Base-by-base conservation (phyloP, 495 filamentous ascomycete species). In the Penicillium simplicissimum region DNA sequence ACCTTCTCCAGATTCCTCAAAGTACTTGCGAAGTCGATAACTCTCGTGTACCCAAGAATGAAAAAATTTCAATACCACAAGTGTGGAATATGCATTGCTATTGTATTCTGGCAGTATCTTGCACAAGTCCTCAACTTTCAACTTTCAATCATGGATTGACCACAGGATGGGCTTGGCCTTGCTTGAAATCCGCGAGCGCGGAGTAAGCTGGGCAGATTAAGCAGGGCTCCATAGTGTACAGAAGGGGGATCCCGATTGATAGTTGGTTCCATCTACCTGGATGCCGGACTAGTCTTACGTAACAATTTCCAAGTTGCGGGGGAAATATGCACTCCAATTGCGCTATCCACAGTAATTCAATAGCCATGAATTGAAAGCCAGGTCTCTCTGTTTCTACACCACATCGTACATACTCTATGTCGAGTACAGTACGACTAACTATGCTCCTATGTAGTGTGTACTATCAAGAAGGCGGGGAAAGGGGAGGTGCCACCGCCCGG, bases 401-500 rank as follows among this genome's bases (percentile, higher is more conserved):
- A 31, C 28, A 31, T 31, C 6, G 28, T 31, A 7, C 28, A 31
- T 31, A 31, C 28, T 28, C 25, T 4, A 31, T 7, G 2, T 6
- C 28, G 0, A 25, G 23, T 25, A 1, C 3, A 25, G 23, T 25
- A 25, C 23, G 23, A 31, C 28, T 31, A 31, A 31, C 28, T 31
- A 31, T 6, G 4, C 4, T 31, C 2, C 28, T 25, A 4, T 31
- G 25, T 28, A 28, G 25, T 4, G 4, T 28, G 28, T 7, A 31
- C 28, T 31, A 13, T 47, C 23, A 25, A 25, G 23, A 25, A 1
- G 23, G 59, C 52, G 59, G 52, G 52, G 60, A 62, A 52, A 59
- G 15, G 35, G 52, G 59, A 36, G 40, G 8, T 34, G 7, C 35
- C 52, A 61, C 59, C 59, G 59, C 59, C 59, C 42, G 59, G 59